phyloP scores from a whole-genome alignment of 2,329 filamentous ascomycete genomes.

The Trichophyton schoenleinii region DNA sequence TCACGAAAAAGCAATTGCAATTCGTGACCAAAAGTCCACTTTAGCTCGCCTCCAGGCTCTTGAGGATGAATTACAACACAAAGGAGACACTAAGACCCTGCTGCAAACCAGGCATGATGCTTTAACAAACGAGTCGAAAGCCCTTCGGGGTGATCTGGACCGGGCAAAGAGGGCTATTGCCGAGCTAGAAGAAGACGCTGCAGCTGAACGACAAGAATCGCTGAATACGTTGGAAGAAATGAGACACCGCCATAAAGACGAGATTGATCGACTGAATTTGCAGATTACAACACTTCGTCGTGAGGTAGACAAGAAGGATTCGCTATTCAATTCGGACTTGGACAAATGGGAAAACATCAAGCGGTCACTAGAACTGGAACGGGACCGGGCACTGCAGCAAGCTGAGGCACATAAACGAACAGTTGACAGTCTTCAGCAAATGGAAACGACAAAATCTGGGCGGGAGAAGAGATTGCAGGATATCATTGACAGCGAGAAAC shows the following conservation, averaged over 20 bases:
- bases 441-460: constrained; percentile 53
- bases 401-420: constrained; percentile 56
- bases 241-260: constrained; percentile 41
- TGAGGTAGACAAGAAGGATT: constrained; percentile 56
- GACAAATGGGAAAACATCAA: constrained; percentile 61
- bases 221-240: constrained; percentile 50
- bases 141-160: constrained; percentile 53
- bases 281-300: constrained; percentile 51
- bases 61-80: constrained; percentile 47
- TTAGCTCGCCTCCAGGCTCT: constrained; percentile 41
- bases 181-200: constrained; percentile 38
- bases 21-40: constrained; percentile 31
- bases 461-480: constrained; percentile 57
- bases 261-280: constrained; percentile 43
- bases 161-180: constrained; percentile 32
- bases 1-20: constrained; percentile 35
- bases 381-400: constrained; percentile 54
- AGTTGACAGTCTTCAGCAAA: constrained; percentile 56
- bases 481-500: constrained; percentile 56
- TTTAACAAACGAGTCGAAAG: constrained; percentile 51
- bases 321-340: constrained; percentile 56
- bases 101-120: constrained; percentile 58
- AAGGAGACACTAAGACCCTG: constrained; percentile 52
- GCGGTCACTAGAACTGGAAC: constrained; percentile 52
- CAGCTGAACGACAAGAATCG: constrained; percentile 45